phyloP scores from a whole-genome alignment of 2,329 filamentous ascomycete species.

The Coniochaeta pulveracea region DNA sequence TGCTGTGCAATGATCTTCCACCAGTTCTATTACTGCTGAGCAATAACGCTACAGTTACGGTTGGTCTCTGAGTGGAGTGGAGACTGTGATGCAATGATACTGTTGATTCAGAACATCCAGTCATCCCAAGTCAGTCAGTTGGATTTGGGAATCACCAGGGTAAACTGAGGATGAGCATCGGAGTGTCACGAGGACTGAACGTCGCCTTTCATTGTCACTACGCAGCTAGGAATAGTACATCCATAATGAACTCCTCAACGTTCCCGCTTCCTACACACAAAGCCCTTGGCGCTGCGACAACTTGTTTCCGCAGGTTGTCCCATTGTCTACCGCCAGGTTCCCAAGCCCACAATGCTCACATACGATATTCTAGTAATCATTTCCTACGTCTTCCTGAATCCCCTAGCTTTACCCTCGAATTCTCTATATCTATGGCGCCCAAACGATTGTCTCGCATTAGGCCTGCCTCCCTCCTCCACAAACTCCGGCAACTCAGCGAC shows the following conservation, averaged over 20 bases:
- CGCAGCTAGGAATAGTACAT: neutral
- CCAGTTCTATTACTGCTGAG: constrained; percentile 71
- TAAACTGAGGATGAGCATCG: neutral
- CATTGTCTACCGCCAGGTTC: neutral
- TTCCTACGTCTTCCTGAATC: too few relatives aligned
- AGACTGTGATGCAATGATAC: constrained; percentile 6
- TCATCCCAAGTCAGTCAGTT: neutral
- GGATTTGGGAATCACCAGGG: neutral
- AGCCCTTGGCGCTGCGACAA: too few relatives aligned
- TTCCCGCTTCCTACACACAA: too few relatives aligned
- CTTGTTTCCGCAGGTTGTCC: neutral
- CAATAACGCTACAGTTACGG: constrained; percentile 84
- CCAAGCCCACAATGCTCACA: neutral
- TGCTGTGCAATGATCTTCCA: constrained; percentile 65
- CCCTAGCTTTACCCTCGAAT: too few relatives aligned
- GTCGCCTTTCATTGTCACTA: neutral
- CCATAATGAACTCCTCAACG: constrained; percentile 1
- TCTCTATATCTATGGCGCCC: neutral
- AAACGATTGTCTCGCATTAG: neutral
- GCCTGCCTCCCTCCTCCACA: neutral
- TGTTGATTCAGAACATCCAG: neutral
- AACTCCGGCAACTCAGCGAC: neutral
- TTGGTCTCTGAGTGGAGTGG: constrained; percentile 42
- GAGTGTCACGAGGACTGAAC: neutral
- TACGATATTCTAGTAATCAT: too few relatives aligned